A percentile compares a stretch with the other conserved stretches of the same genome.
Conservation (phyloP, 441 rosid genomes). For the Arabidopsis hybrid region DNA sequence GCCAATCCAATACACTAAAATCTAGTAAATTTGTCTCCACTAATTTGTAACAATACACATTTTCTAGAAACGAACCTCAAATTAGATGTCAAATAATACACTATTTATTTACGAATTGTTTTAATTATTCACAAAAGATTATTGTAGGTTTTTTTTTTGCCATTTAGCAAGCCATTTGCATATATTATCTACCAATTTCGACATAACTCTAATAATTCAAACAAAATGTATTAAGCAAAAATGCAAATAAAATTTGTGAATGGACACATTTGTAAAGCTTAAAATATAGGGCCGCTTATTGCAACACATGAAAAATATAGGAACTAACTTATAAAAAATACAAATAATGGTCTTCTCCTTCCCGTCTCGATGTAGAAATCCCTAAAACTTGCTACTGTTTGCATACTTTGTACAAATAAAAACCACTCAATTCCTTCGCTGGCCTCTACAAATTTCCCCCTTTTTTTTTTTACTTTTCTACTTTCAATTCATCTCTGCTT, state of each 20-base stretch:
- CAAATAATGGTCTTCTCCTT: slow-evolving; percentile 5
- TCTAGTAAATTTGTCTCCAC: too few species aligned
- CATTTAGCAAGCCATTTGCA: not conserved
- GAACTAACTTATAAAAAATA: not conserved
- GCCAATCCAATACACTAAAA: too few species aligned
- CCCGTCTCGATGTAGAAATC: slow-evolving; percentile 9
- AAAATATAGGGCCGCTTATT: slow-evolving; percentile 14
- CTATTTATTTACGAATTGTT: too few species aligned
- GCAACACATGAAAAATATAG: slow-evolving; percentile 8
- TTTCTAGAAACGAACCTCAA: too few species aligned
- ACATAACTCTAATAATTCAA: not conserved
- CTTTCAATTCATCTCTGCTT: not conserved
- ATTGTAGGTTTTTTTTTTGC: not conserved
- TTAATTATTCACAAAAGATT: too few species aligned
- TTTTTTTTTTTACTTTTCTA: not conserved
- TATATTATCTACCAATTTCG: not conserved
- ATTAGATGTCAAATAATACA: too few species aligned
- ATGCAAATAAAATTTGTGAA: not conserved
- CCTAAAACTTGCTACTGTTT: slow-evolving; percentile 21
- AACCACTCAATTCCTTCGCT: slow-evolving; percentile 1
- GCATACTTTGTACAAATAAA: slow-evolving; percentile 9
- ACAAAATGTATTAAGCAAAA: not conserved
- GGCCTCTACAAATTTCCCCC: not conserved
- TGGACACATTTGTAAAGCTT: not conserved
- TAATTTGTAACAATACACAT: too few species aligned